Percentiles rank a stretch among this genome's conserved stretches.
Evolutionary conservation across 1,284 basidiomycete species (phyloP).

Genomic region (Puccinia polysora): DNA sequence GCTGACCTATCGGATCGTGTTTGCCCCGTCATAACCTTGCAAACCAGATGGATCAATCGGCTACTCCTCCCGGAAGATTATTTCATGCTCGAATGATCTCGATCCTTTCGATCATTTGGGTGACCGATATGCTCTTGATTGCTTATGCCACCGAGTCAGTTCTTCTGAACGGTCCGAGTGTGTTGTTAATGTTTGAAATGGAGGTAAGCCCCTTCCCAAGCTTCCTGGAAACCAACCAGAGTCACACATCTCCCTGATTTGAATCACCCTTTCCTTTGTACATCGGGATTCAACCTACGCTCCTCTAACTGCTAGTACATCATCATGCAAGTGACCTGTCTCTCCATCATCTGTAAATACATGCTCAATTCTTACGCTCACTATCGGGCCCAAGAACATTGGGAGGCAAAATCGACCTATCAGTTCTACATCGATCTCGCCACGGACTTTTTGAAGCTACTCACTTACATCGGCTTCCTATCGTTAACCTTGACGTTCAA

Average conservation of each 20-base stretch:
- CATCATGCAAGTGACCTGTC: slow-evolving; percentile 74
- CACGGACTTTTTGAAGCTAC: slow-evolving; percentile 89
- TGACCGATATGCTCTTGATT: slow-evolving; percentile 69
- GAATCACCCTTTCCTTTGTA: too few species aligned
- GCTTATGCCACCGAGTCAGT: slow-evolving; percentile 72
- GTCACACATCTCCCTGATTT: too few species aligned
- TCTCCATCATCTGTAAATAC: slow-evolving; percentile 79
- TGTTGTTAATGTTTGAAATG: slow-evolving; percentile 88
- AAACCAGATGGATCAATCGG: slow-evolving; percentile 95
- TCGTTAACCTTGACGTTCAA: slow-evolving; percentile 85
- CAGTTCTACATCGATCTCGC: slow-evolving; percentile 87
- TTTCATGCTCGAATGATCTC: slow-evolving; percentile 79
- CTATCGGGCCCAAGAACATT: slow-evolving; percentile 64
- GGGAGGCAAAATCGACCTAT: slow-evolving; percentile 98
- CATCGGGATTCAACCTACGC: neutral
- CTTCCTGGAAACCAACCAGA: too few species aligned
- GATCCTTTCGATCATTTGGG: slow-evolving; percentile 67
- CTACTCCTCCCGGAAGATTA: slow-evolving; percentile 70
- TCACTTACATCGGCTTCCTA: slow-evolving; percentile 89
- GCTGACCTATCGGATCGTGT: neutral
- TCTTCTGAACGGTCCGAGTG: slow-evolving; percentile 71
- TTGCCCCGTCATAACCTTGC: too few species aligned
- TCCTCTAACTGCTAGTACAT: slow-evolving; percentile 63
- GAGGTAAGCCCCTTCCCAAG: slow-evolving; percentile 61
- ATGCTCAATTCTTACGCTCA: slow-evolving; percentile 76